These are phyloP conservation scores for Rhododendron ferrugineum DNA, from an alignment of 148 eudicot genomes.

Conservation along the genomic window DNA sequence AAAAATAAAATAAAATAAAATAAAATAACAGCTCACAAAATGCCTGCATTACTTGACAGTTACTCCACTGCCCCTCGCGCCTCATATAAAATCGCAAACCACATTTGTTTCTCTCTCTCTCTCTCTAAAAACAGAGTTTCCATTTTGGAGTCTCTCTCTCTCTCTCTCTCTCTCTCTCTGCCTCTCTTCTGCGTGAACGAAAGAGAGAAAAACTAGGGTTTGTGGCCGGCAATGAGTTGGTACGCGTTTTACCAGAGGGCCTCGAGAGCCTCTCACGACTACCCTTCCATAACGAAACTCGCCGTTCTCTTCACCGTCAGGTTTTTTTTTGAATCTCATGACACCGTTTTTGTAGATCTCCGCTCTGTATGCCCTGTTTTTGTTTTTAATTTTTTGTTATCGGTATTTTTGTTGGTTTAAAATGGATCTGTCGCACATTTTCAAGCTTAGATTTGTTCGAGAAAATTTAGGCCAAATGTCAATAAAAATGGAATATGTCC, in stretches of 20 bases:
- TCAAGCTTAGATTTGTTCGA: background rate
- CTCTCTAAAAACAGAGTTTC: background rate
- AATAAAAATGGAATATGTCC: background rate
- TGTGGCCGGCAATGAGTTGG: slow-evolving; percentile 13
- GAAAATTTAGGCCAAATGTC: background rate
- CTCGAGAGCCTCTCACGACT: slow-evolving; percentile 8
- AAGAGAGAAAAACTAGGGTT: slow-evolving; percentile 16
- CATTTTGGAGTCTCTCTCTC: background rate
- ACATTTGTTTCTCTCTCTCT: background rate
- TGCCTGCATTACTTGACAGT: slow-evolving; percentile 1
- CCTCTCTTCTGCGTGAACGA: background rate
- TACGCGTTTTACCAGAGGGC: slow-evolving; percentile 20
- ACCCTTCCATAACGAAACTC: slow-evolving; percentile 18
- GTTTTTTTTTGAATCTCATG: background rate
- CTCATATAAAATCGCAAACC: background rate
- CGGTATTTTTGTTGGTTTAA: background rate
- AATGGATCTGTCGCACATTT: background rate
- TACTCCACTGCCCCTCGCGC: slow-evolving; percentile 9
- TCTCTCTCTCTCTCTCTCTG: background rate
- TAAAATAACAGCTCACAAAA: background rate
- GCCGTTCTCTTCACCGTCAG: slow-evolving; percentile 18
- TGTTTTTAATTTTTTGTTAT: background rate
- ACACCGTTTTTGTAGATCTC: background rate
- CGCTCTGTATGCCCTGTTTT: background rate
- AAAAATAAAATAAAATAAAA: no score